Evolutionary conservation across 1,139 yeast genomes (phyloP), one percentile per base, ranked within the genome.

Genomic region (Diutina sp.): DNA sequence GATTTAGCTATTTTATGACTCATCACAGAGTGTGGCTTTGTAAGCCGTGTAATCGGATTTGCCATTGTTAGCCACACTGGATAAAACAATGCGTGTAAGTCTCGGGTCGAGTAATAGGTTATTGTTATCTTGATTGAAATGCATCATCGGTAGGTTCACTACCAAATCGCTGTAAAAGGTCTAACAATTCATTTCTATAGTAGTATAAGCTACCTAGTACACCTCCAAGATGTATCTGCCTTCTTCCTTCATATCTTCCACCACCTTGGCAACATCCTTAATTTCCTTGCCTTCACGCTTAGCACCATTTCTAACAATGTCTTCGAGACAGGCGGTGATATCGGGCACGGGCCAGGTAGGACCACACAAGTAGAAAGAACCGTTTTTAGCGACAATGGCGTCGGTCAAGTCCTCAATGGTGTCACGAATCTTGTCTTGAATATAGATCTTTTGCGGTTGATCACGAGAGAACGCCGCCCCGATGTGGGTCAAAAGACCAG

Each of bases 321-420:
- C 96, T 66, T 87, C 88, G 63, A 93, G 77, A 64, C 96, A 95
- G 55, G 87, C 89, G 58, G 97, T 89, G 64, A 93, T 88, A 70
- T 91, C 97, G 18, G 98, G 97, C 65, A 93, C 98, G 35, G 99
- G 99, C 99, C 99, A 93, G 1, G 98, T 93, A 53, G 98, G 98
- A 61, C 99, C 99, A 83, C 99, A 93, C 68, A 93, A 79, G 74
- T 93, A 93, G 81, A 93, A 91, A 29, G 90, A 85, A 58, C 98
- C 99, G 57, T 85, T 76, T 72, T 90, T 80, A 59, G 75, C 73
- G 55, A 86, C 86, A 69, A 91, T 82, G 45, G 97, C 95, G 57
- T 83, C 87, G 57, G 88, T 87, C 70, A 93, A 79, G 46, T 81
- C 85, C 58, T 77, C 80, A 65, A 90, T 74, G 59, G 83, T 80